Evolutionary conservation across 1,284 basidiomycete genomes (phyloP), one percentile per base, ranked within the genome.

Genomic region (Veloporphyrellus conicus): DNA sequence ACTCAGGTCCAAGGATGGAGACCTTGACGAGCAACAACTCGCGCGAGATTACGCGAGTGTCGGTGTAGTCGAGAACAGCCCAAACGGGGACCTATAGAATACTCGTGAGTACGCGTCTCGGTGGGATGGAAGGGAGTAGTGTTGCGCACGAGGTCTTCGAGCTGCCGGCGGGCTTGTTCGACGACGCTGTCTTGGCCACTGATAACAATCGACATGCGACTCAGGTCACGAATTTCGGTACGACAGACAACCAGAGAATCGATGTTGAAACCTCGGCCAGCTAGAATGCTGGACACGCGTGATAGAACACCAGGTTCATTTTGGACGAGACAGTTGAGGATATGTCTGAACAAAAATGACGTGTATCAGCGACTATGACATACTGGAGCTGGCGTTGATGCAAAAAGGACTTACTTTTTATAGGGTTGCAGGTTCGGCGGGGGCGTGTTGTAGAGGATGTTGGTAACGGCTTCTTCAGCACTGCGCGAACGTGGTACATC

Each of bases 251-350:
- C 96, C 52, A 99, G 79, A 16, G 94, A 98, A 72, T 99, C 96
- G 62, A 95, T 97, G 77, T 99, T 99, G 78, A 99, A 97, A 1
- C 96, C 96, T 56, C 96, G 78, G 34, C 92, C 96, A 19, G 96
- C 96, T 25, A 99, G 80, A 58, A 95, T 98, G 54, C 96, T 96
- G 6, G 95, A 95, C 2, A 99, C 94, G 57, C 96, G 87, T 19
- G 95, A 97, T 18, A 99, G 79, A 16, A 99, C 96, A 68, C 96
- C 96, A 3, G 96, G 96, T 71, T 99, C 96, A 68, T 99, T 98
- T 72, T 99, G 96, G 7, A 99, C 96, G 52, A 99, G 83, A 70
- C 94, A 98, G 74, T 99, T 99, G 56, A 99, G 79, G 50, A 95
- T 84, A 67, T 99, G 96, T 67, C 93, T 89, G 64, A n/a, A 31